A percentile compares a stretch with the other conserved stretches of the same genome.
Conservation (phyloP, 2,329 filamentous ascomycete genomes). For the Nothophaeocryptopus gaeumannii region DNA sequence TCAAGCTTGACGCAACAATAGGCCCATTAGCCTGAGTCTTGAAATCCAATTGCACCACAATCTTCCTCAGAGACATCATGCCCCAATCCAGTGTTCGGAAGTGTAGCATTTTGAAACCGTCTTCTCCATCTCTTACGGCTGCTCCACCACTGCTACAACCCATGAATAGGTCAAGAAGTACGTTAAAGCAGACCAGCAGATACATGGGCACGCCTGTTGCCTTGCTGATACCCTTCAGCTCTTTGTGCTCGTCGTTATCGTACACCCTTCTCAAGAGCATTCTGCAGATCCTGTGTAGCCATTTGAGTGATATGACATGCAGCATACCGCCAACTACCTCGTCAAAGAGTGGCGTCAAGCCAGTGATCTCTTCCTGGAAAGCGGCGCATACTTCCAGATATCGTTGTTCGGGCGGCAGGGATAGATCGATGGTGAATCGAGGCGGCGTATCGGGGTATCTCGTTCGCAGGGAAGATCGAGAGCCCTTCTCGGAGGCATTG, state of each 20-base stretch:
- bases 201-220: constrained; percentile 55
- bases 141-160: constrained; percentile 62
- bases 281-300: constrained; percentile 41
- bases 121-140: constrained; percentile 27
- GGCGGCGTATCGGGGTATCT: constrained; percentile 22
- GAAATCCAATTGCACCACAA: constrained; percentile 44
- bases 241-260: constrained; percentile 57
- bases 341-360: constrained; percentile 52
- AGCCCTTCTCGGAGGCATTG: neutral
- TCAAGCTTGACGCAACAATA: constrained; percentile 48
- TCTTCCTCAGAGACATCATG: constrained; percentile 43
- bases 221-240: constrained; percentile 58
- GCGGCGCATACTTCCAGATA: constrained; percentile 50
- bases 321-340: constrained; percentile 43
- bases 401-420: constrained; percentile 51
- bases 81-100: constrained; percentile 54
- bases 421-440: constrained; percentile 51
- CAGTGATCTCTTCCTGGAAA: constrained; percentile 45
- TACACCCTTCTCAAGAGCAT: constrained; percentile 52
- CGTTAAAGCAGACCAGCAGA: constrained; percentile 61
- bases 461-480: neutral
- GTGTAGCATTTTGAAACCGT: constrained; percentile 47
- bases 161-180: constrained; percentile 61
- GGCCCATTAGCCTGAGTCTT: constrained; percentile 32
- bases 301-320: constrained; percentile 29